phyloP scores from a whole-genome alignment of 352 stramenopile genomes.

The Plasmopara muralis region DNA sequence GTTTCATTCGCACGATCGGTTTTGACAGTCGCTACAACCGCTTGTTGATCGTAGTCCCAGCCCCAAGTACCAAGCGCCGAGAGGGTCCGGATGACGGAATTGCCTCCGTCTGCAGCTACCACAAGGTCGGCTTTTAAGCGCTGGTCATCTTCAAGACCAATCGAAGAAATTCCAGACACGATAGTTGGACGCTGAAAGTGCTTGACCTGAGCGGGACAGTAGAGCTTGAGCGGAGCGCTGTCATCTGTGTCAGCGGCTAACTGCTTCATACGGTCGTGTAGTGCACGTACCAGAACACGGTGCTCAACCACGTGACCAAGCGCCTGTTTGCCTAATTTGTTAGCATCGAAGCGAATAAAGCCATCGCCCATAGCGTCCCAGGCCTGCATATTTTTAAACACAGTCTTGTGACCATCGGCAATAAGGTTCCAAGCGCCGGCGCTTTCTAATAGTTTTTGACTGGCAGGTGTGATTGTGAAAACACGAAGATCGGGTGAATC shows the following conservation, averaged over 20 bases:
- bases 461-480: conserved; percentile 87
- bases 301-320: conserved; percentile 86
- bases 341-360: conserved; percentile 82
- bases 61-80: conserved; percentile 84
- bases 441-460: conserved; percentile 67
- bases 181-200: conserved; percentile 58
- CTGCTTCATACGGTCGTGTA: conserved; percentile 83
- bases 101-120: conserved; percentile 83
- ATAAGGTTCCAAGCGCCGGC: conserved; percentile 77
- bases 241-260: conserved; percentile 37
- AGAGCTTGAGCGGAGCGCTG: conserved; percentile 58
- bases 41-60: conserved; percentile 90
- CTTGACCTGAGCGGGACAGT: conserved; percentile 75
- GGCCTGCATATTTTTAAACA: conserved; percentile 88
- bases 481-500: conserved; percentile 81
- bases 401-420: conserved; percentile 37
- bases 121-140: conserved; percentile 72
- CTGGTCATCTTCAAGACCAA: conserved; percentile 64
- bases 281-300: conserved; percentile 75
- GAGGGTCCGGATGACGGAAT: conserved; percentile 83
- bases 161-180: conserved; percentile 43
- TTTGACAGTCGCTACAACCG: conserved; percentile 88
- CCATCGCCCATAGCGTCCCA: conserved; percentile 87
- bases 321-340: conserved; percentile 45
- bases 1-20: conserved; percentile 72